A percentile compares a stretch with the other conserved stretches of the same genome.
Evolutionary conservation across 129 eudicot species (phyloP).

Genomic region (Tanacetum coccineum): DNA sequence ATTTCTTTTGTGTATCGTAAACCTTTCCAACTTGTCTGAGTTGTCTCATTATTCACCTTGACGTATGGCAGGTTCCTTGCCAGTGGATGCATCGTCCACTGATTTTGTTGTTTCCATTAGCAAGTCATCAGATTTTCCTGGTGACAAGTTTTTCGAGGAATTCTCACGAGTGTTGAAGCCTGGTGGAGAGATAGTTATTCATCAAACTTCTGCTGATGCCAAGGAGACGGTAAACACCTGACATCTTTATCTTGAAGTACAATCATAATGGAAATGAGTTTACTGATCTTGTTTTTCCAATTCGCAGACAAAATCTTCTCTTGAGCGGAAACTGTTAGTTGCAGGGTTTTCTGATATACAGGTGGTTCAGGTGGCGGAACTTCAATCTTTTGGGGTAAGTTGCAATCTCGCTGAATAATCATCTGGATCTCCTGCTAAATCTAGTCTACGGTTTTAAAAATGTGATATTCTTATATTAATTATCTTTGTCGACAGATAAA

Average conservation of each 20-base stretch:
- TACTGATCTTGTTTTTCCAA: constrained; percentile 13
- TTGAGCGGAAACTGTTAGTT: constrained; percentile 57
- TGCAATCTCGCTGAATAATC: no score
- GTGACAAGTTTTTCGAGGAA: constrained; percentile 44
- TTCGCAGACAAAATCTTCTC: constrained; percentile 50
- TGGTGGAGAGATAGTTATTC: constrained; percentile 60
- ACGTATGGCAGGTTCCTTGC: constrained; percentile 44
- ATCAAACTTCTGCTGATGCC: constrained; percentile 26
- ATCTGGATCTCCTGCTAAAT: background rate
- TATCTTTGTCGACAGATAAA: constrained; percentile 38
- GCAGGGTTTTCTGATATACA: constrained; percentile 65
- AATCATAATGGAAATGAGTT: background rate
- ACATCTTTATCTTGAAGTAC: background rate
- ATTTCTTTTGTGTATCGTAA: no score
- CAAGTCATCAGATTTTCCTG: constrained; percentile 50
- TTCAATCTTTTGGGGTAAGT: constrained; percentile 46
- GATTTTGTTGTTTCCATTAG: constrained; percentile 43
- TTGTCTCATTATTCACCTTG: constrained; percentile 3
- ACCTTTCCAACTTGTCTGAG: background rate
- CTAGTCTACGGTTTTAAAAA: background rate
- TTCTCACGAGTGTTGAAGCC: constrained; percentile 63
- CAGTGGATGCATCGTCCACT: constrained; percentile 50
- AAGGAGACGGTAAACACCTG: constrained; percentile 35
- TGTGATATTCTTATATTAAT: background rate
- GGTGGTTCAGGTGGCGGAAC: constrained; percentile 26